Evolutionary conservation across 768 basidiomycete species (phyloP).

Genomic region (Phallus indusiatus): DNA sequence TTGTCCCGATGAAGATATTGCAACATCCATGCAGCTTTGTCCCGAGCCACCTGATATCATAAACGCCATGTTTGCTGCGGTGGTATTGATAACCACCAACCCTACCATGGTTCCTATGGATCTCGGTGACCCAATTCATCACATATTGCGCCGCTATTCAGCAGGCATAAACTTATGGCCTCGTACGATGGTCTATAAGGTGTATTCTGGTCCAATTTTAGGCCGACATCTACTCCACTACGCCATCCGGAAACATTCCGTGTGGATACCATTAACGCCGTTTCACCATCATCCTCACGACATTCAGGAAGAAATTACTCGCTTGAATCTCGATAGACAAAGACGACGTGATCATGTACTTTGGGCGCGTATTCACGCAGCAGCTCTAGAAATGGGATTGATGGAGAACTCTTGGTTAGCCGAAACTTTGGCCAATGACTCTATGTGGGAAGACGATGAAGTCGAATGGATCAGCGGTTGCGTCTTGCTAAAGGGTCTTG

Average conservation of each 20-base stretch:
- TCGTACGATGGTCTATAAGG: conserved; percentile 7
- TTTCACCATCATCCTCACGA: conserved; percentile 8
- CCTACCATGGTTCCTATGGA: neutral
- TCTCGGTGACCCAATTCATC: conserved; percentile 3
- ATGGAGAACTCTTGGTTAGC: conserved; percentile 31
- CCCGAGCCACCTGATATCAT: conserved; percentile 5
- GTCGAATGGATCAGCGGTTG: conserved; percentile 64
- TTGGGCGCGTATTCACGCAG: conserved; percentile 59
- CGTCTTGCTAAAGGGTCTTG: conserved; percentile 47
- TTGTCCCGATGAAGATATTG: neutral
- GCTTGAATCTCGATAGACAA: conserved; percentile 50
- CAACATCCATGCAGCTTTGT: conserved; percentile 5
- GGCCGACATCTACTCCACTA: conserved; percentile 51
- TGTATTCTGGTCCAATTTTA: conserved; percentile 37
- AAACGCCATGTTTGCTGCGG: neutral
- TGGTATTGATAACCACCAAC: neutral
- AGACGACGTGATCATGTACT: conserved; percentile 55
- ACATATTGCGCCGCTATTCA: conserved; percentile 6
- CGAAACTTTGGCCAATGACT: conserved; percentile 53
- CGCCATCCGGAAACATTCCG: conserved; percentile 46
- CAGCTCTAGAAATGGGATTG: conserved; percentile 51
- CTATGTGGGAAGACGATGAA: conserved; percentile 57
- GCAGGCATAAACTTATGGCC: conserved; percentile 1
- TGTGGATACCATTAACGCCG: conserved; percentile 33
- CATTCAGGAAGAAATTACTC: conserved; percentile 51